phyloP scores from a whole-genome alignment of 2,329 filamentous ascomycete genomes.

The Helicocarpus griseus region DNA sequence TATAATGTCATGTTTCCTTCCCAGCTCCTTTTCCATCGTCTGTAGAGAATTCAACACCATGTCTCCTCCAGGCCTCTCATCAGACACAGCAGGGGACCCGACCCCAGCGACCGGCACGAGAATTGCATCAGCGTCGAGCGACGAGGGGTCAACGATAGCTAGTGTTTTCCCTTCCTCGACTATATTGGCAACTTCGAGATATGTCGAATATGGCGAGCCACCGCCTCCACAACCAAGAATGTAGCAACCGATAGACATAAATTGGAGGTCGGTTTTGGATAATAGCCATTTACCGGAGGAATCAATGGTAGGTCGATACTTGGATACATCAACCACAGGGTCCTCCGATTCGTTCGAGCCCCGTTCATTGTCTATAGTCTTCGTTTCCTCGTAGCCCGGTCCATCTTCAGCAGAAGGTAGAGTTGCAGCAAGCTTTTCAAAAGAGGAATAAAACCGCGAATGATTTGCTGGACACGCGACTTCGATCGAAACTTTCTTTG shows the following conservation, averaged over 20 bases:
- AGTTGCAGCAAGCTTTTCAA: neutral
- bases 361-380: neutral
- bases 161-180: constrained; percentile 27
- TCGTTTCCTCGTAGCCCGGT: neutral
- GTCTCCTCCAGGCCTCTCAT: constrained; percentile 18
- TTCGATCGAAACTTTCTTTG: constrained; percentile 28
- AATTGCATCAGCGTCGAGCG: constrained; percentile 33
- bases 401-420: neutral
- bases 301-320: constrained; percentile 32
- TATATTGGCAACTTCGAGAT: constrained; percentile 30
- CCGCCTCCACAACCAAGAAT: constrained; percentile 32
- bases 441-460: neutral
- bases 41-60: constrained; percentile 27
- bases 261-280: constrained; percentile 27
- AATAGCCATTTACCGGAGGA: constrained; percentile 24
- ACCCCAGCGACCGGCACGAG: constrained; percentile 35
- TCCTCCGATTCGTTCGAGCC: neutral
- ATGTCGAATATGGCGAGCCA: constrained; percentile 37
- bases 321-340: constrained; percentile 17
- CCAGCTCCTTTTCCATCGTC: constrained; percentile 22
- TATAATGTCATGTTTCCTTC: constrained; percentile 30
- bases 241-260: constrained; percentile 29
- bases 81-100: constrained; percentile 37
- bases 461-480: constrained; percentile 7
- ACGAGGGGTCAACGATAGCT: constrained; percentile 37